Evolutionary conservation across 768 basidiomycete species (phyloP).

Genomic region (Phaeotremella skinneri): DNA sequence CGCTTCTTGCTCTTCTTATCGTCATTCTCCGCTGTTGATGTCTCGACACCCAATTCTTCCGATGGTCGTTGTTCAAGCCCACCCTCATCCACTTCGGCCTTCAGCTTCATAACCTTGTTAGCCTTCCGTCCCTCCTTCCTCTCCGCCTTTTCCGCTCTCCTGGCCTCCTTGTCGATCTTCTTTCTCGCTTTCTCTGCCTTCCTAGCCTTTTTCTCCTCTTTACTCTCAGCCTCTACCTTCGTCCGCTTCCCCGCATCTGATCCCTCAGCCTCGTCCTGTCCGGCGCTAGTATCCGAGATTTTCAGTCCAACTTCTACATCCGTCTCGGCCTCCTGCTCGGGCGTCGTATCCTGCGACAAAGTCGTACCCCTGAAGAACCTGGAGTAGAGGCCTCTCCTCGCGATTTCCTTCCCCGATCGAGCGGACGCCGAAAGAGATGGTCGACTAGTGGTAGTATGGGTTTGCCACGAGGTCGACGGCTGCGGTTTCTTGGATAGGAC

Average conservation of each 20-base stretch:
- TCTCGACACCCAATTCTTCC: not conserved
- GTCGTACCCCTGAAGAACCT: constrained; percentile 69
- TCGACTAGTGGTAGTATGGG: constrained; percentile 37
- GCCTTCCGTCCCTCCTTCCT: constrained; percentile 11
- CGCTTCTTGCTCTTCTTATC: constrained; percentile 5
- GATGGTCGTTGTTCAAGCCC: not conserved
- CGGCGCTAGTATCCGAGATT: constrained; percentile 1
- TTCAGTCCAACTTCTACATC: constrained; percentile 38
- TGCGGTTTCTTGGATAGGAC: constrained; percentile 60
- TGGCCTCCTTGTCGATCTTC: too few relatives aligned
- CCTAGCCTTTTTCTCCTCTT: constrained; percentile 14
- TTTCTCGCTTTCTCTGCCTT: not conserved
- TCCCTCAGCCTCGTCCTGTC: constrained; percentile 2
- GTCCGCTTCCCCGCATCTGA: not conserved
- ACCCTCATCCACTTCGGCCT: not conserved
- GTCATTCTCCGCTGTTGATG: not conserved
- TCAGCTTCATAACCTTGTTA: constrained; percentile 1
- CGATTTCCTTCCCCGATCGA: constrained; percentile 72
- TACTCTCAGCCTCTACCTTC: constrained; percentile 7
- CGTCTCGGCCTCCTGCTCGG: constrained; percentile 57
- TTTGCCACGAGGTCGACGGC: constrained; percentile 58
- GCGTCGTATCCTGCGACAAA: constrained; percentile 6
- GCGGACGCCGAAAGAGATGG: constrained; percentile 44
- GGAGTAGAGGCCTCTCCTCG: constrained; percentile 70
- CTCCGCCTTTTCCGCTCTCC: constrained; percentile 17